Percentiles rank a stretch among this genome's conserved stretches.
Conservation (phyloP, 2,329 filamentous ascomycete species). For the Colletotrichum godetiae region DNA sequence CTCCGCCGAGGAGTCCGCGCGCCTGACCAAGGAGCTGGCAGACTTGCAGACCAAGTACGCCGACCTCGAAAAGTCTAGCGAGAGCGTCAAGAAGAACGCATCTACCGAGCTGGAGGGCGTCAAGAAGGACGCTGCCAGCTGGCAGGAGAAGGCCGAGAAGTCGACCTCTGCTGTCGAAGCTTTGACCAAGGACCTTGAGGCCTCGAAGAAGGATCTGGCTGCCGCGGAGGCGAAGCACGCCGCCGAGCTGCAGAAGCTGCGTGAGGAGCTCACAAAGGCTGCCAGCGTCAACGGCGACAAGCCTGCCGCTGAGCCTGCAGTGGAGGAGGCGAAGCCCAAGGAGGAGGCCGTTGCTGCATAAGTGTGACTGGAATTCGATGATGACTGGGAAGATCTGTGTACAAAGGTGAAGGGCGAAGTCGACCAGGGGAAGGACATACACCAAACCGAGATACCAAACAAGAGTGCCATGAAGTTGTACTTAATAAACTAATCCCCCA, state of each 20-base stretch:
- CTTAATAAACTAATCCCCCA: constrained; percentile 28
- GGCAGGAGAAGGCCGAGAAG: constrained; percentile 26
- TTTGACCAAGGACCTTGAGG: constrained; percentile 38
- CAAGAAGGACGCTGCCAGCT: constrained; percentile 28
- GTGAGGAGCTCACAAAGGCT: constrained; percentile 46
- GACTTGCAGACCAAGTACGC: constrained; percentile 22
- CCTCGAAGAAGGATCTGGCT: constrained; percentile 38
- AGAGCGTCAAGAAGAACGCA: constrained; percentile 10
- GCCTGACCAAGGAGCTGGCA: constrained; percentile 25
- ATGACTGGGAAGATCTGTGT: constrained; percentile 10
- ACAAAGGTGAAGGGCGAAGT: constrained; percentile 13
- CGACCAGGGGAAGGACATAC: not conserved
- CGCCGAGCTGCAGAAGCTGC: constrained; percentile 42
- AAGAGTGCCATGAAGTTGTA: constrained; percentile 17
- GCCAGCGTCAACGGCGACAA: constrained; percentile 51
- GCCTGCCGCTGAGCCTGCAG: constrained; percentile 44
- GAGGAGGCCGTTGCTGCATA: constrained; percentile 36
- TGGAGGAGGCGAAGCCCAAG: constrained; percentile 29
- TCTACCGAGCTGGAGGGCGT: constrained; percentile 25
- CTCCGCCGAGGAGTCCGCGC: constrained; percentile 22
- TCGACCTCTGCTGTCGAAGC: constrained; percentile 9
- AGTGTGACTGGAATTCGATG: not conserved
- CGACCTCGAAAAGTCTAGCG: constrained; percentile 25
- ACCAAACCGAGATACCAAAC: constrained; percentile 19
- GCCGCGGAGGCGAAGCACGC: constrained; percentile 35